Base-by-base conservation (phyloP, 768 basidiomycete genomes). In the Xanthoconium stramineum region DNA sequence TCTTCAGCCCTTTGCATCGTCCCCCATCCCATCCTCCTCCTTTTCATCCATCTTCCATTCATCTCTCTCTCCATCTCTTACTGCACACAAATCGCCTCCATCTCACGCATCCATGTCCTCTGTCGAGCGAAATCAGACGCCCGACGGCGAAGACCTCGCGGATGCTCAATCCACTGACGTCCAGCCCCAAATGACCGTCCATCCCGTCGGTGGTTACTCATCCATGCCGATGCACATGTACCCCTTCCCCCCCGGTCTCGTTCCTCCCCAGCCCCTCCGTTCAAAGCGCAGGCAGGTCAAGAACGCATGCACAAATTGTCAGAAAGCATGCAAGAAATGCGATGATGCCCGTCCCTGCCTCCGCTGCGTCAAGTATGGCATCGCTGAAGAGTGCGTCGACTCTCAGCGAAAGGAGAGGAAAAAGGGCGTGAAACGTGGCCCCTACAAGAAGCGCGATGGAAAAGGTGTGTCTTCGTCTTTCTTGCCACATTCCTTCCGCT, bases 371-470 rank as follows among this genome's bases (percentile, higher is more conserved):
- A 93, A 90, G 75, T 95, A 95, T 63, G 92, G 91, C 65, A 81
- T 89, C 61, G 80, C 84, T 47, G 89, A 93, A 67, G 88, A 89
- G 67, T 97, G 94, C 68, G 77, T 91, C 61, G 90, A 94, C 75
- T 94, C 93, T 32, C 86, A 89, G 72, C 81, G 94, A 70, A 96
- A 95, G 77, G 93, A 96, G 75, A 82, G 93, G 66, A 91, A 90
- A 72, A 91, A 89, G 70, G 89, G 89, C 61, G 80, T 90, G 63
- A 92, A 91, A 78, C 76, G 89, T 67, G 89, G 89, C 44, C 90
- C 90, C 73, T 92, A 92, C 87, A 91, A 91, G 90, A 92, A 91
- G 84, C 89, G 88, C 84, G 89, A 90, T 88, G 85, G 83, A 82
- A 89, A 87, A 82, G 83, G 89, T 90, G 69, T 73, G 85, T 73